phyloP scores from a whole-genome alignment of 192 early-diverging fungal species.

The Cetraspora pellucida region DNA sequence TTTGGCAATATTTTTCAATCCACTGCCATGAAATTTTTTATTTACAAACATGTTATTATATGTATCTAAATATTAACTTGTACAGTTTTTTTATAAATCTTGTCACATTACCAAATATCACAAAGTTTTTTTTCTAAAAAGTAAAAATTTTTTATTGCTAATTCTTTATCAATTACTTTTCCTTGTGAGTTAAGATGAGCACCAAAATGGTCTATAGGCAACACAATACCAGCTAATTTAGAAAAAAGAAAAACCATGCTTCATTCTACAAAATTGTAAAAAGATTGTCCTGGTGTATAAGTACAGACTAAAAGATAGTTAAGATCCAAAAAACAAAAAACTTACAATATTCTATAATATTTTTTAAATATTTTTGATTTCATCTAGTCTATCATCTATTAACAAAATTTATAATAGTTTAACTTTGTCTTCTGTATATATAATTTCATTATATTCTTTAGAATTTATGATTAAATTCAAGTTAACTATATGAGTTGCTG shows the following conservation, averaged over 20 bases:
- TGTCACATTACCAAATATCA: neutral
- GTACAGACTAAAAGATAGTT: neutral
- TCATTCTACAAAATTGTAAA: neutral
- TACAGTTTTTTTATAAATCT: neutral
- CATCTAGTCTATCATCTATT: neutral
- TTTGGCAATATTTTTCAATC: neutral
- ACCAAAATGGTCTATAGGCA: neutral
- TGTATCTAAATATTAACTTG: neutral
- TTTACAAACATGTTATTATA: neutral
- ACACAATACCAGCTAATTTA: neutral
- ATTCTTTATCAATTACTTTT: neutral
- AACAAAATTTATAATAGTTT: neutral
- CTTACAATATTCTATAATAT: constrained; percentile 2
- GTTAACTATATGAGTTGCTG: neutral
- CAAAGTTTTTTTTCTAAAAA: neutral
- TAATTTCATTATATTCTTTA: neutral
- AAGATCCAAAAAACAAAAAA: neutral
- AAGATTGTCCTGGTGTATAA: neutral
- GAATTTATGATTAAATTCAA: neutral
- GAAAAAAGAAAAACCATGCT: neutral
- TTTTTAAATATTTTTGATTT: neutral
- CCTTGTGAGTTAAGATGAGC: neutral
- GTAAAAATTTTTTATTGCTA: neutral
- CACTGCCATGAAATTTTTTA: neutral
- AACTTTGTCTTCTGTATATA: neutral